Conservation (phyloP, 495 filamentous ascomycete species). For the Penicillium canariense region DNA sequence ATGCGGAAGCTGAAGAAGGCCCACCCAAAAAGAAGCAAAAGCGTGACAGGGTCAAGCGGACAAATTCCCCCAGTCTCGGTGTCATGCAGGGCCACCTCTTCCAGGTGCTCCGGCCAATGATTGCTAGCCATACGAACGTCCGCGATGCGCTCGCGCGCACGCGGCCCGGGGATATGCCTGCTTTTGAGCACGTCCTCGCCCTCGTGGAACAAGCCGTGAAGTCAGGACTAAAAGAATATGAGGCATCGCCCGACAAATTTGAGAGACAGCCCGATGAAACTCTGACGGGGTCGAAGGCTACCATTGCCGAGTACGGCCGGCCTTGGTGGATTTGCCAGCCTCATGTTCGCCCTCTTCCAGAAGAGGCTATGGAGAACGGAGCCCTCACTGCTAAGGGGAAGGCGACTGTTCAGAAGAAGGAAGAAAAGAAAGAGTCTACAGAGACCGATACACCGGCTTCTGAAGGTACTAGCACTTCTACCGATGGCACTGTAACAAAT, state of each 20-base stretch:
- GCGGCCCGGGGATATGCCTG: slow-evolving; percentile 60
- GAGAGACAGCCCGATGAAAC: slow-evolving; percentile 36
- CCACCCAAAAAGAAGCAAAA: slow-evolving; percentile 64
- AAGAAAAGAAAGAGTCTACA: slow-evolving; percentile 14
- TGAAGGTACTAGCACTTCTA: slow-evolving; percentile 15
- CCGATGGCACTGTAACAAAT: slow-evolving; percentile 11
- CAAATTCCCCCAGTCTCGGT: slow-evolving; percentile 67
- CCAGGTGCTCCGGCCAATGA: slow-evolving; percentile 79
- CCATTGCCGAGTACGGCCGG: slow-evolving; percentile 66
- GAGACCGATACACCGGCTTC: slow-evolving; percentile 14
- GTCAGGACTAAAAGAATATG: slow-evolving; percentile 72
- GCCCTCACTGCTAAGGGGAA: slow-evolving; percentile 66
- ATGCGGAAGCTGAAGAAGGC: slow-evolving; percentile 37
- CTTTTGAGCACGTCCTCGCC: slow-evolving; percentile 67
- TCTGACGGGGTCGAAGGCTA: slow-evolving; percentile 58
- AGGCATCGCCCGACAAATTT: slow-evolving; percentile 55
- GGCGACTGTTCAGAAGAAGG: slow-evolving; percentile 26
- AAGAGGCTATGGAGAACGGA: slow-evolving; percentile 82
- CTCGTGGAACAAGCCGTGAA: slow-evolving; percentile 69
- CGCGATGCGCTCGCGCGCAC: slow-evolving; percentile 73
- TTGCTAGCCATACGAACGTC: slow-evolving; percentile 73
- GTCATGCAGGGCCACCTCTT: slow-evolving; percentile 92
- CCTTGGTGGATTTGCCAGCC: slow-evolving; percentile 96
- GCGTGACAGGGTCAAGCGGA: slow-evolving; percentile 47
- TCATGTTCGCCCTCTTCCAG: slow-evolving; percentile 81